Evolutionary conservation across 75 land plant species (phyloP).

Genomic region (Sequoiadendron giganteum): DNA sequence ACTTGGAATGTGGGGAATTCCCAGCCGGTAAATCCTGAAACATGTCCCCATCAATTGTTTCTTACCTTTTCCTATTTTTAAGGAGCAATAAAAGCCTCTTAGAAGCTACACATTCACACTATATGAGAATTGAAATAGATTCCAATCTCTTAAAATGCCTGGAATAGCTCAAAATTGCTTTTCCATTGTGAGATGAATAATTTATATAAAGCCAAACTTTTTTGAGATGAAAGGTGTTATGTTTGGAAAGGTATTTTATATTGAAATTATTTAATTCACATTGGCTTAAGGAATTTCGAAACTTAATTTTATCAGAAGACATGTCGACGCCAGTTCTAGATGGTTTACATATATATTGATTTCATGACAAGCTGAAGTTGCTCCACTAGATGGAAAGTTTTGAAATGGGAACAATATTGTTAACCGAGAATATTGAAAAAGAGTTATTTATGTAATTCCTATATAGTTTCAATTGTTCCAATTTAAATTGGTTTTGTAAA

Average conservation of each 20-base stretch:
- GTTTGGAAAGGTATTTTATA: background rate
- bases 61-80: background rate
- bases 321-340: background rate
- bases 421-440: background rate
- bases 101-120: background rate
- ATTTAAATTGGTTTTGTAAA: background rate
- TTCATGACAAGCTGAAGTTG: background rate
- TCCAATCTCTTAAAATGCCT: background rate
- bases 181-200: background rate
- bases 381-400: background rate
- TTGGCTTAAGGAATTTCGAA: background rate
- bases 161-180: background rate
- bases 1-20: constrained; percentile 57
- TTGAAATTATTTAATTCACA: background rate
- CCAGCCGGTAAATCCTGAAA: constrained; percentile 20
- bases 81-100: background rate
- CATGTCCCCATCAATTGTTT: background rate
- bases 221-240: background rate
- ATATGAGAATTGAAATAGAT: background rate
- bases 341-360: background rate
- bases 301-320: background rate
- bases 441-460: background rate
- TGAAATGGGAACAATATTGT: constrained; percentile 8
- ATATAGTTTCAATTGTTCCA: background rate
- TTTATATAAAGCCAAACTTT: background rate